Percentiles rank a stretch among this genome's conserved stretches.
Conservation (phyloP, 129 eudicot species). For the Smallanthus sonchifolius region DNA sequence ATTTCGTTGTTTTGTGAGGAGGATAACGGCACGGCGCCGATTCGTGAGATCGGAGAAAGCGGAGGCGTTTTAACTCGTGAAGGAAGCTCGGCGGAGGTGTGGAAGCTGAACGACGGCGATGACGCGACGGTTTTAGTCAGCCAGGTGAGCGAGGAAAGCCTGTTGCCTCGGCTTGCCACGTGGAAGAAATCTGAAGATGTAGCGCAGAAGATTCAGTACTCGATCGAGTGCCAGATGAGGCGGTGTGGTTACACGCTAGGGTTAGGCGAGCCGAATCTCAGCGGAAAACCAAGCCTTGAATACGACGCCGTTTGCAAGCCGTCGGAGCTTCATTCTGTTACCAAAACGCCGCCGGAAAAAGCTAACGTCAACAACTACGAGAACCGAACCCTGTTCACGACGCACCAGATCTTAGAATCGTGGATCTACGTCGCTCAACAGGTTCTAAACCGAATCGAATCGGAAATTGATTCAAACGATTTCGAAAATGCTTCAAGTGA, state of each 20-base stretch:
- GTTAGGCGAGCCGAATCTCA: slow-evolving; percentile 74
- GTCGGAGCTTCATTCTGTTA: slow-evolving; percentile 49
- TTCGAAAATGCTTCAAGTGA: slow-evolving; percentile 42
- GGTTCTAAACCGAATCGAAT: slow-evolving; percentile 43
- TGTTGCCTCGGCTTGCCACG: slow-evolving; percentile 76
- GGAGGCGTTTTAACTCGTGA: slow-evolving; percentile 48
- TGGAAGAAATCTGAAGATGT: slow-evolving; percentile 57
- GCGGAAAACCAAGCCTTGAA: slow-evolving; percentile 65
- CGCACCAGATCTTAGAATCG: slow-evolving; percentile 73
- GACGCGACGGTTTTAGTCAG: slow-evolving; percentile 53
- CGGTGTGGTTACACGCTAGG: slow-evolving; percentile 71
- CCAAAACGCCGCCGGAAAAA: slow-evolving; percentile 40
- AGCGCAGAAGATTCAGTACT: slow-evolving; percentile 44
- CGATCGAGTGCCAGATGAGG: slow-evolving; percentile 71
- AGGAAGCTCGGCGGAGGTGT: slow-evolving; percentile 69
- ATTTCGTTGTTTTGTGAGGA: slow-evolving; percentile 63
- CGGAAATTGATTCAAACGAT: slow-evolving; percentile 29
- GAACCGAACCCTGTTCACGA: slow-evolving; percentile 52
- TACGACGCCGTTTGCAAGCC: slow-evolving; percentile 73
- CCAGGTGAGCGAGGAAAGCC: slow-evolving; percentile 64
- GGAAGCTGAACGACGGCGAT: slow-evolving; percentile 44
- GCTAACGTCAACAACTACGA: slow-evolving; percentile 52
- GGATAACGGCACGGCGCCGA: slow-evolving; percentile 45
- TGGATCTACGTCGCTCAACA: slow-evolving; percentile 57
- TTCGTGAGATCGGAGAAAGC: slow-evolving; percentile 34